phyloP scores from a whole-genome alignment of 2,329 filamentous ascomycete genomes.

The Coniochaeta hoffmannii region DNA sequence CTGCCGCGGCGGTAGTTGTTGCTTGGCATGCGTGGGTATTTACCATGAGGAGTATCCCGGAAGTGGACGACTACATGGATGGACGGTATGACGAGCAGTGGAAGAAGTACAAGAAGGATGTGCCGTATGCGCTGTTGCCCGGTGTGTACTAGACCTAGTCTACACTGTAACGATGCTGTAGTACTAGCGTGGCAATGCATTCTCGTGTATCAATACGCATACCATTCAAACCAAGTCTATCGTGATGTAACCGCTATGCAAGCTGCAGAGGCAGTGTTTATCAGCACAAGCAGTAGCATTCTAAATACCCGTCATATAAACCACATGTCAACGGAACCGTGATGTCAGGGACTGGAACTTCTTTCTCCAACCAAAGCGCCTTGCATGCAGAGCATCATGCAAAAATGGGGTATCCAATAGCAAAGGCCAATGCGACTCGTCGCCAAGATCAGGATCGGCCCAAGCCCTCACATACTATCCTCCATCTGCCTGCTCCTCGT shows the following conservation, averaged over 20 bases:
- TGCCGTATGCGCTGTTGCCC: constrained; percentile 27
- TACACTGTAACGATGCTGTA: background rate
- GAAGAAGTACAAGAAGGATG: constrained; percentile 27
- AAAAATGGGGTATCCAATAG: background rate
- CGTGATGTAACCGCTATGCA: background rate
- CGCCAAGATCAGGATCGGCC: too few species aligned
- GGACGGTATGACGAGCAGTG: constrained; percentile 30
- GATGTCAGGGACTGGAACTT: background rate
- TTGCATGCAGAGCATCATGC: background rate
- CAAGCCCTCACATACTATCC: constrained; percentile 48
- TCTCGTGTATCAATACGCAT: too few species aligned
- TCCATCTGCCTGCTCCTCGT: constrained; percentile 61
- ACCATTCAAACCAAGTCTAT: background rate
- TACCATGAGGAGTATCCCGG: constrained; percentile 19
- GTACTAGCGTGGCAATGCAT: too few species aligned
- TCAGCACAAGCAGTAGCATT: background rate
- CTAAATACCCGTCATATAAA: background rate
- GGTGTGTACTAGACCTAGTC: constrained; percentile 23
- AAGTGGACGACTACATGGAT: constrained; percentile 29
- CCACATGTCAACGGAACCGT: background rate
- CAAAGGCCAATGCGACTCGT: background rate
- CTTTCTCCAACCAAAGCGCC: background rate
- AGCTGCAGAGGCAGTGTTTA: background rate
- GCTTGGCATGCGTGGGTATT: constrained; percentile 23
- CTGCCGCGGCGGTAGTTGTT: constrained; percentile 22